Evolutionary conservation across 805 yeast species (phyloP).

Genomic region (Kregervanrija fluxuum): DNA sequence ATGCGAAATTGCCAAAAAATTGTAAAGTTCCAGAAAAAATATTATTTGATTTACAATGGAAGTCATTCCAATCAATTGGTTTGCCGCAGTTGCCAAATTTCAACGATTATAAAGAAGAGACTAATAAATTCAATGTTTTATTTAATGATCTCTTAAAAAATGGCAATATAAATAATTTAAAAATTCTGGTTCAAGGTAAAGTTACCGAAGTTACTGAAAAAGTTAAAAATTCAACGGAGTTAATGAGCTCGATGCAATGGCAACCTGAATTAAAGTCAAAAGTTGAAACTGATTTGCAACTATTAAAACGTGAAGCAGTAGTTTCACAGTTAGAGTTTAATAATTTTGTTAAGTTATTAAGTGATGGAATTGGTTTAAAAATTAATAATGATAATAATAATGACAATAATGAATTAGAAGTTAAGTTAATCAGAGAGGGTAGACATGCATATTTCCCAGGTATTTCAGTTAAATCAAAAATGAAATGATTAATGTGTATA

Average conservation of each 20-base stretch:
- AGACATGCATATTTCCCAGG: conserved; percentile 44
- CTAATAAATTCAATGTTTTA: conserved; percentile 11
- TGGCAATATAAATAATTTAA: conserved; percentile 10
- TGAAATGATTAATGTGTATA: no score
- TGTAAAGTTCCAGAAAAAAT: conserved; percentile 26
- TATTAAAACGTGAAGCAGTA: conserved; percentile 5
- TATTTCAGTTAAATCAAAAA: conserved; percentile 5
- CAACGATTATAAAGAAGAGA: conserved; percentile 25
- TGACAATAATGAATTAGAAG: conserved; percentile 6
- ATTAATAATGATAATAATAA: neutral
- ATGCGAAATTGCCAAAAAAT: conserved; percentile 21
- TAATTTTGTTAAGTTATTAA: neutral
- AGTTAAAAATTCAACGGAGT: neutral
- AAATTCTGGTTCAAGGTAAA: conserved; percentile 9
- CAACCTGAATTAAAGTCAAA: conserved; percentile 1
- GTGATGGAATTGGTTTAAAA: neutral
- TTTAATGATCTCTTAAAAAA: conserved; percentile 10
- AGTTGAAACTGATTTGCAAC: neutral
- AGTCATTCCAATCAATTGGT: conserved; percentile 74
- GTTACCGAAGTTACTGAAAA: conserved; percentile 10
- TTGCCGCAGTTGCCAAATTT: conserved; percentile 60
- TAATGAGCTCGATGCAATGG: conserved; percentile 5
- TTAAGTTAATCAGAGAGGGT: conserved; percentile 25
- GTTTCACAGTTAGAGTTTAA: conserved; percentile 4
- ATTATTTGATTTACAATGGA: conserved; percentile 56